Evolutionary conservation across 257 asterid genomes (phyloP).

Genomic region (Fraxinus americana): DNA sequence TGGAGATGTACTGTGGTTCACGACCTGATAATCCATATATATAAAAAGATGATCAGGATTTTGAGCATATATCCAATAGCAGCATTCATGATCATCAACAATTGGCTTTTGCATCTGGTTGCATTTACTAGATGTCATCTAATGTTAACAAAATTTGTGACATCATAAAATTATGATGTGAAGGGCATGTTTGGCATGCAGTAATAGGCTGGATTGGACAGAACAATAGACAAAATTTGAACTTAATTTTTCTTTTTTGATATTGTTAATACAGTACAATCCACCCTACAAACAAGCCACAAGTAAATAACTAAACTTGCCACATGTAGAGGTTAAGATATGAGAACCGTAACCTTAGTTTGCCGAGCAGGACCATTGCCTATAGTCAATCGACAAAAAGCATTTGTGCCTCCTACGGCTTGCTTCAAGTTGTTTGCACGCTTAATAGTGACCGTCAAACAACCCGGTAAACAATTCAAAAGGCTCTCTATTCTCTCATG

Average conservation of each 20-base stretch:
- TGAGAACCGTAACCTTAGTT: slow-evolving; percentile 63
- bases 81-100: not conserved
- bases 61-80: not conserved
- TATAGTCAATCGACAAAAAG: slow-evolving; percentile 66
- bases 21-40: slow-evolving; percentile 46
- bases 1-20: slow-evolving; percentile 63
- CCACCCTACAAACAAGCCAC: not conserved
- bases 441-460: slow-evolving; percentile 71
- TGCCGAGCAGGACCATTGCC: slow-evolving; percentile 79
- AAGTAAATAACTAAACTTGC: slow-evolving; percentile 14
- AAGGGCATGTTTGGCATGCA: not conserved
- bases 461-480: slow-evolving; percentile 79
- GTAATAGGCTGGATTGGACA: not conserved
- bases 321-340: slow-evolving; percentile 3
- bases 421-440: slow-evolving; percentile 77
- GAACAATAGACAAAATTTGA: not conserved
- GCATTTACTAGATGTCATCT: not conserved
- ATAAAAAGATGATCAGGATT: slow-evolving; percentile 15
- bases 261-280: not conserved
- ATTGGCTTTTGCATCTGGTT: not conserved
- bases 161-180: not conserved
- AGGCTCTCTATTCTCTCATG: slow-evolving; percentile 73
- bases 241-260: not conserved
- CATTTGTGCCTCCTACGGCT: slow-evolving; percentile 69
- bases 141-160: not conserved